These are phyloP conservation scores for Schizophyllum amplum DNA, from an alignment of 1,284 basidiomycete species.

Conservation along the genomic window DNA sequence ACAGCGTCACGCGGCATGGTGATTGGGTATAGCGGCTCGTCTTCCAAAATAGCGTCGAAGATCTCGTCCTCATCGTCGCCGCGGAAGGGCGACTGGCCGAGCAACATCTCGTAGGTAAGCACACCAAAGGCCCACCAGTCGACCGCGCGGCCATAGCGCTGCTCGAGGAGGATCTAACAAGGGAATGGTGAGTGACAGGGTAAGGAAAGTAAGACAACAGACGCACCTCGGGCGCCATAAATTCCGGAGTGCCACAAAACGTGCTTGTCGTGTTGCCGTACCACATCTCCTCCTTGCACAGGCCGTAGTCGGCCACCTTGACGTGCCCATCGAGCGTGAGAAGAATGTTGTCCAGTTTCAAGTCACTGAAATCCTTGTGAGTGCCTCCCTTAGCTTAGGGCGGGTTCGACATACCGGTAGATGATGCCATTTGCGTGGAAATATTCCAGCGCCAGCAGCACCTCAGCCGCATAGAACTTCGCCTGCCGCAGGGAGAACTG, in stretches of 20 bases:
- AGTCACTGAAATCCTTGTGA: constrained; percentile 51
- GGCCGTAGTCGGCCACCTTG: constrained; percentile 98
- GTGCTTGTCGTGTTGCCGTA: constrained; percentile 95
- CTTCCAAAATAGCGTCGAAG: constrained; percentile 98
- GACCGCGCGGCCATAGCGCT: constrained; percentile 95
- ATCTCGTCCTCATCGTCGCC: constrained; percentile 99
- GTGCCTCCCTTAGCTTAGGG: background rate
- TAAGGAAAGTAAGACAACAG: background rate
- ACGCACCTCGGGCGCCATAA: constrained; percentile 96
- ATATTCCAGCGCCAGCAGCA: constrained; percentile 93
- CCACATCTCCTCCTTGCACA: constrained; percentile 99
- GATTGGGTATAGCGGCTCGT: constrained; percentile 97
- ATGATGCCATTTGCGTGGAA: constrained; percentile 99
- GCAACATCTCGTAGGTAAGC: constrained; percentile 96
- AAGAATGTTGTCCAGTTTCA: constrained; percentile 98
- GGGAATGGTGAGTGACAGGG: constrained; percentile 1
- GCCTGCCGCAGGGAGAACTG: constrained; percentile 94
- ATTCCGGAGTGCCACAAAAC: constrained; percentile 99
- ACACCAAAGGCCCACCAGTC: constrained; percentile 99
- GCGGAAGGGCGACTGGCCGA: constrained; percentile 98
- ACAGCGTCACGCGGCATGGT: constrained; percentile 99
- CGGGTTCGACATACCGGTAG: constrained; percentile 61
- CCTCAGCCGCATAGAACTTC: constrained; percentile 99
- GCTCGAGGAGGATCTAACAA: constrained; percentile 89
- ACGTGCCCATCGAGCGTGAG: constrained; percentile 96